These are phyloP conservation scores for Zizania palustris DNA, from an alignment of 202 grass and related monocot genomes.

Conservation along the genomic window DNA sequence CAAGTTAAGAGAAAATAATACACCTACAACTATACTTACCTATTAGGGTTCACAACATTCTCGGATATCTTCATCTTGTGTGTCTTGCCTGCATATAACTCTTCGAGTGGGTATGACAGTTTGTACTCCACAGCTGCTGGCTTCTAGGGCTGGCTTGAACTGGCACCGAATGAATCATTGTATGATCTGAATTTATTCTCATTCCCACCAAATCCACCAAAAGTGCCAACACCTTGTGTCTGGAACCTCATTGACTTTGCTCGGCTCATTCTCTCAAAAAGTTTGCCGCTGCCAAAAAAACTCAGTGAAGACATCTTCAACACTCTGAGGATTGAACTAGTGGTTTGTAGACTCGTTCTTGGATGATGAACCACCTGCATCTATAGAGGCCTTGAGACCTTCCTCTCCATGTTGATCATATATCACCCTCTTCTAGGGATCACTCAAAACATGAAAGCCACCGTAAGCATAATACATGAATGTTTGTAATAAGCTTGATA, in stretches of 20 bases:
- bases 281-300: constrained; percentile 83
- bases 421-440: constrained; percentile 73
- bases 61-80: constrained; percentile 97
- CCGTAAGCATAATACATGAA: constrained; percentile 22
- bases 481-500: background rate
- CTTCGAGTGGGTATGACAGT: constrained; percentile 71
- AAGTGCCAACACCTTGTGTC: constrained; percentile 87
- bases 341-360: constrained; percentile 51
- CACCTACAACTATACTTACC: constrained; percentile 42
- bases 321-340: constrained; percentile 80
- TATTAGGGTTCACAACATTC: constrained; percentile 65
- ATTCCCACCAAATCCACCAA: constrained; percentile 68
- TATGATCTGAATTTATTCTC: constrained; percentile 60
- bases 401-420: constrained; percentile 93
- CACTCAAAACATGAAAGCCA: constrained; percentile 79
- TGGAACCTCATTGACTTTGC: constrained; percentile 88
- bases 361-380: constrained; percentile 61
- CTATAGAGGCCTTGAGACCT: constrained; percentile 69
- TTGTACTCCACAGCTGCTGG: constrained; percentile 75
- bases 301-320: constrained; percentile 85
- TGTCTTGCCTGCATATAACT: constrained; percentile 72
- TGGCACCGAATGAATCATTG: constrained; percentile 52
- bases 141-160: constrained; percentile 63
- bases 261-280: constrained; percentile 76
- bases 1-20: constrained; percentile 1